These are phyloP conservation scores for Phaeolepiota aurea DNA, from an alignment of 768 basidiomycete genomes.

Conservation along the genomic window DNA sequence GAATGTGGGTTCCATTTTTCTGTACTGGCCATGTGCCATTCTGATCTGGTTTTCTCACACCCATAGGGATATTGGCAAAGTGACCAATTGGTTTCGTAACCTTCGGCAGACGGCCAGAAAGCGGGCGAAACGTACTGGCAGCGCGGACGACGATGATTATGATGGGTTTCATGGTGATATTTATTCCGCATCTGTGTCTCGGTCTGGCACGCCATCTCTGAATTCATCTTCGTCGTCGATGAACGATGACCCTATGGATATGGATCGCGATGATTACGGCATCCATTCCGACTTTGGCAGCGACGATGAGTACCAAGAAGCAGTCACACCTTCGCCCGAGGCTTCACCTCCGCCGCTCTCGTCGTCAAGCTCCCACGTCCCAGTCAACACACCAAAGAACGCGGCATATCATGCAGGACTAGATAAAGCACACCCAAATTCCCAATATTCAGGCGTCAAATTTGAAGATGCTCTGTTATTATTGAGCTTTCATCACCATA, in stretches of 20 bases:
- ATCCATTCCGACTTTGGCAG: constrained; percentile 48
- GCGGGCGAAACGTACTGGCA: constrained; percentile 45
- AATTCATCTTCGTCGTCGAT: constrained; percentile 44
- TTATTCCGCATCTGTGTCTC: constrained; percentile 38
- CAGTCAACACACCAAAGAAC: constrained; percentile 8
- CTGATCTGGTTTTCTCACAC: too few species aligned
- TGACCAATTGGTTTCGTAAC: constrained; percentile 87
- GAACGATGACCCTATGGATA: constrained; percentile 32
- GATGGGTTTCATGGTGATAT: constrained; percentile 32
- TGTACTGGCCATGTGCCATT: constrained; percentile 8
- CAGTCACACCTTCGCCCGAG: constrained; percentile 55
- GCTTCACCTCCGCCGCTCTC: constrained; percentile 21
- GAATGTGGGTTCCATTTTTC: constrained; percentile 45
- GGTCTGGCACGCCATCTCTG: constrained; percentile 42
- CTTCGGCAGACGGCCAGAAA: constrained; percentile 75
- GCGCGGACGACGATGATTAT: constrained; percentile 37
- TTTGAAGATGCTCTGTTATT: constrained; percentile 71
- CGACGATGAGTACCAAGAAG: constrained; percentile 69
- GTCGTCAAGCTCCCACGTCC: constrained; percentile 18
- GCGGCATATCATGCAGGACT: constrained; percentile 27
- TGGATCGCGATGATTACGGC: constrained; percentile 46
- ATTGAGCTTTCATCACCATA: constrained; percentile 66
- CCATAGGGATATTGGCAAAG: constrained; percentile 75
- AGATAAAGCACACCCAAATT: constrained; percentile 32
- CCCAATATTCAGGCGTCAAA: constrained; percentile 45